Conservation (phyloP, 164 flowering plant species). For the Nymphaea colorata region DNA sequence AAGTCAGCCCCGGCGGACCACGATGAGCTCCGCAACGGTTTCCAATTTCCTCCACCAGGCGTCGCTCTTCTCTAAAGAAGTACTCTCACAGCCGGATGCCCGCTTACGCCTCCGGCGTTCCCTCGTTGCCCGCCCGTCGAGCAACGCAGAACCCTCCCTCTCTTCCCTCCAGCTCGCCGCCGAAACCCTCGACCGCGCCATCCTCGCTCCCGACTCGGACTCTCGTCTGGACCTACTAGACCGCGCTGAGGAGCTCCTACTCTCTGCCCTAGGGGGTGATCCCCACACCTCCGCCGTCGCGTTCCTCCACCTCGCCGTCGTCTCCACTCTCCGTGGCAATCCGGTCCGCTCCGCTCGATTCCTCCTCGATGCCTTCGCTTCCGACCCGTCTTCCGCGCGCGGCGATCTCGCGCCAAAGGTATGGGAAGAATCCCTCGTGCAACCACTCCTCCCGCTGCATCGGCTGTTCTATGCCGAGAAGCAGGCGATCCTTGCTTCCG, state of each 20-base stretch:
- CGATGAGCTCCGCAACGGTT: slow-evolving; percentile 18
- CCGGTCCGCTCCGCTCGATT: slow-evolving; percentile 26
- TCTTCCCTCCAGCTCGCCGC: slow-evolving; percentile 31
- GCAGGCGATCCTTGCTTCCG: slow-evolving; percentile 19
- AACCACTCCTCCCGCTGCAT: slow-evolving; percentile 35
- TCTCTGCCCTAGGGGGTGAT: slow-evolving; percentile 7
- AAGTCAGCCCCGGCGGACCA: background rate
- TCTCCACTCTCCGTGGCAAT: slow-evolving; percentile 14
- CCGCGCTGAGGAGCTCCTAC: slow-evolving; percentile 35
- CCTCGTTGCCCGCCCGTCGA: slow-evolving; percentile 16
- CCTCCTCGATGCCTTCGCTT: slow-evolving; percentile 32
- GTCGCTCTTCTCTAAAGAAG: slow-evolving; percentile 25
- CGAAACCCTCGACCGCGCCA: slow-evolving; percentile 37
- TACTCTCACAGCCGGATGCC: slow-evolving; percentile 29
- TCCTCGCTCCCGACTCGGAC: slow-evolving; percentile 19
- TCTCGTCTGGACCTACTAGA: slow-evolving; percentile 33
- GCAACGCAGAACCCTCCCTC: slow-evolving; percentile 14
- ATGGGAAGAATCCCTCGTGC: slow-evolving; percentile 48
- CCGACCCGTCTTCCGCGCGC: slow-evolving; percentile 40
- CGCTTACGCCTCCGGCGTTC: slow-evolving; percentile 36
- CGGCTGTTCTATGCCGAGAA: slow-evolving; percentile 33
- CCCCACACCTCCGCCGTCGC: slow-evolving; percentile 21
- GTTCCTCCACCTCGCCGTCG: slow-evolving; percentile 39
- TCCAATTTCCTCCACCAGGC: slow-evolving; percentile 36
- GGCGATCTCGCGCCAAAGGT: slow-evolving; percentile 41